Evolutionary conservation across 2,329 filamentous ascomycete species (phyloP).

Genomic region (Elsinoe batatas): DNA sequence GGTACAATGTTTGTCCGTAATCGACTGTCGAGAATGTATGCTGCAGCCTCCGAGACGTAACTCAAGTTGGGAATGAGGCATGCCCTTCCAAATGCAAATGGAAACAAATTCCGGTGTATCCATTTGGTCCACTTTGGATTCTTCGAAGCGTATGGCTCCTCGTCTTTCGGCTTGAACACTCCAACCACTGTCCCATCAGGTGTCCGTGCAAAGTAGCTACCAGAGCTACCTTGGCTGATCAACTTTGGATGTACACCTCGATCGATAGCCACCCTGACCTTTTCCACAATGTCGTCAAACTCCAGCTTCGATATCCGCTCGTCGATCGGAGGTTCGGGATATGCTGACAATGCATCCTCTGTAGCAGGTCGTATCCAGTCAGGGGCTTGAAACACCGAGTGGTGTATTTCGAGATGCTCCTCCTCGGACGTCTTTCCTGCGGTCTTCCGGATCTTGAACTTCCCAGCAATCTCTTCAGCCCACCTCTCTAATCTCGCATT

Average conservation of each 20-base stretch:
- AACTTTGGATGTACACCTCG: conserved; percentile 87
- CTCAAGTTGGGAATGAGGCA: conserved; percentile 95
- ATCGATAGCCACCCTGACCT: conserved; percentile 80
- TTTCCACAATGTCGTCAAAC: conserved; percentile 82
- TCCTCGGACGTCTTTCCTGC: conserved; percentile 67
- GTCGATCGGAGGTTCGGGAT: conserved; percentile 29
- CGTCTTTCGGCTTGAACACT: conserved; percentile 98
- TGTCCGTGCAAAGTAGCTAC: conserved; percentile 94
- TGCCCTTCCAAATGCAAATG: conserved; percentile 90
- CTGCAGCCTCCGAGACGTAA: conserved; percentile 94
- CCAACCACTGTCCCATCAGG: conserved; percentile 87
- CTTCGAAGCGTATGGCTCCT: conserved; percentile 91
- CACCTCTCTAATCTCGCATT: conserved; percentile 90
- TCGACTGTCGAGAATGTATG: conserved; percentile 87
- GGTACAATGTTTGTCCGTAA: conserved; percentile 86
- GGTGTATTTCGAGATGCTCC: conserved; percentile 86
- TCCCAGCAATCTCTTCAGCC: conserved; percentile 95
- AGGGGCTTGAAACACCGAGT: conserved; percentile 91
- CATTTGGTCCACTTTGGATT: conserved; percentile 99
- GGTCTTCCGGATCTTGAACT: conserved; percentile 79
- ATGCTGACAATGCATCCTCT: conserved; percentile 57
- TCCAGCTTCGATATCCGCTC: conserved; percentile 65
- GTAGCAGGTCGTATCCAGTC: conserved; percentile 76
- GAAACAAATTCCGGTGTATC: conserved; percentile 96
- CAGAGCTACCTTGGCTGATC: conserved; percentile 94